Base-by-base conservation (phyloP, 768 basidiomycete species). In the Naganishia vishniacii region DNA sequence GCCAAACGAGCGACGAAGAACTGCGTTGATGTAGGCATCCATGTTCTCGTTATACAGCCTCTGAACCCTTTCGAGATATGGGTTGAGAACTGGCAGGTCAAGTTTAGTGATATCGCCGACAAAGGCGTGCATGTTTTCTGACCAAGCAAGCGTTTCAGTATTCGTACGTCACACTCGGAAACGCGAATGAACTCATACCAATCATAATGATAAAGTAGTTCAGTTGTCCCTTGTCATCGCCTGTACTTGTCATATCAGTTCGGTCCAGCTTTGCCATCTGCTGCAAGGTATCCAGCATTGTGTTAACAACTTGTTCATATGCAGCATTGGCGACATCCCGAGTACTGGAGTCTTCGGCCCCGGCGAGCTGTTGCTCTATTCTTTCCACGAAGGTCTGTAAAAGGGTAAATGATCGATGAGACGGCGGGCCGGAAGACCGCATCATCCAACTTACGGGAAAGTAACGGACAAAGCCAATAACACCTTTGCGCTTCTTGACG, bases 101-200 rank as follows among this genome's bases (percentile, higher is more conserved):
- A 56, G 60, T 68, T 83, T 83, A 0, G 86, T 82, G 34, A 88
- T 85, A 72, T 94, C 92, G 0, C 86, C 84, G 40, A 91, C 83
- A 73, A 95, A 94, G 72, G 88, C 86, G 68, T 93, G 88, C 92
- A 94, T 95, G 74, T 98, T 98, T 78, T 95, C 94, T 98, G n/a
- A n/a, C n/a, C n/a, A n/a, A n/a, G n/a, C n/a, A n/a, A n/a, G n/a
- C n/a, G n/a, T n/a, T n/a, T n/a, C n/a, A n/a, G n/a, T n/a, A n/a
- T n/a, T n/a, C n/a, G n/a, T n/a, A n/a, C n/a, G n/a, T n/a, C n/a
- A n/a, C n/a, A n/a, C n/a, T n/a, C n/a, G n/a, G n/a, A n/a, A n/a
- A n/a, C n/a, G n/a, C 34, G 12, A 49, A 28, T 12, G 20, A 20
- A 2, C 4, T 73, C 88, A 71, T 71, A 93, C 94, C 94, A 62